These are phyloP conservation scores for Apiotrichum sp. DNA, from an alignment of 1,284 basidiomycete genomes.

Conservation along the genomic window DNA sequence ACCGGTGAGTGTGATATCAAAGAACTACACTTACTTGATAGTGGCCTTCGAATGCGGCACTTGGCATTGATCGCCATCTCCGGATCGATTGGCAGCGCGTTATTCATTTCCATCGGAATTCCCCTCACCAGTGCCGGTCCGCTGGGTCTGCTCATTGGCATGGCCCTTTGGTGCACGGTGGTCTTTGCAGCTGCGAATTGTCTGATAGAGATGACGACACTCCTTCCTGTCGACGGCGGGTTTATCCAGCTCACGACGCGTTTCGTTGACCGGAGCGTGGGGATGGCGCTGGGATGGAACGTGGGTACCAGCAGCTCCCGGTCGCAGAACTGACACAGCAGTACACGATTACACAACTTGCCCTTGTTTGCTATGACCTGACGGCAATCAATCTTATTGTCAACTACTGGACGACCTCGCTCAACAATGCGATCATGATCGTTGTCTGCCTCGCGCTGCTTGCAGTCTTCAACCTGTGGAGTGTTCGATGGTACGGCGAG, in stretches of 20 bases:
- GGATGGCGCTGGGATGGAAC: conserved; percentile 23
- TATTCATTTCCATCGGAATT: conserved; percentile 25
- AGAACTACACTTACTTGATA: too few species aligned
- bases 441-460: conserved; percentile 21
- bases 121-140: conserved; percentile 24
- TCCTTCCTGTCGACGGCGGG: conserved; percentile 21
- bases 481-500: conserved; percentile 26
- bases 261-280: conserved; percentile 20
- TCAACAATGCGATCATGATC: conserved; percentile 31
- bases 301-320: background rate
- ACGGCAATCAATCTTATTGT: conserved; percentile 30
- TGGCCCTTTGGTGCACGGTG: conserved; percentile 19
- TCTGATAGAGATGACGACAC: conserved; percentile 24
- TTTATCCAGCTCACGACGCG: conserved; percentile 23
- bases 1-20: background rate
- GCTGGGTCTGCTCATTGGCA: conserved; percentile 23
- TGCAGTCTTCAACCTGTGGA: conserved; percentile 23
- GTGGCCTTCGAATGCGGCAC: conserved; percentile 24
- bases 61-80: conserved; percentile 27
- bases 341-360: conserved; percentile 19
- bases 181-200: conserved; percentile 22
- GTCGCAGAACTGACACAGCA: background rate
- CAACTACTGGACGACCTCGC: conserved; percentile 22
- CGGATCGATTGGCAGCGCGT: conserved; percentile 19
- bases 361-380: conserved; percentile 24